Percentiles rank a stretch among this genome's conserved stretches.
phyloP scores from a whole-genome alignment of 2,329 filamentous ascomycete genomes.

The Ilyonectria destructans region DNA sequence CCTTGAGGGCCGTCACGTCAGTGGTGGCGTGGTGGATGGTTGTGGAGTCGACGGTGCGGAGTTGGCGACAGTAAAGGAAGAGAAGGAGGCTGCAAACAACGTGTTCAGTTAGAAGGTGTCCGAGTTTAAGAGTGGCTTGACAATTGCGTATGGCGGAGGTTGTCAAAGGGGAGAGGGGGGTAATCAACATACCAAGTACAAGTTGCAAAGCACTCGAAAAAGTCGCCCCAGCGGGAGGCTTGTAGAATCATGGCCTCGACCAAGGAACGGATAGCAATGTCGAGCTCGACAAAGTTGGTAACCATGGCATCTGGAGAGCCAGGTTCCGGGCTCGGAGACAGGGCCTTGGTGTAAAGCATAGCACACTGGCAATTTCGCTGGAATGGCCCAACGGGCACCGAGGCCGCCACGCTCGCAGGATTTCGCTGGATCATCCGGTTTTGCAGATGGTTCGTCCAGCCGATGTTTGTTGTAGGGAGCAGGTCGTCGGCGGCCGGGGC shows the following conservation, averaged over 20 bases:
- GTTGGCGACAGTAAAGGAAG: conserved; percentile 54
- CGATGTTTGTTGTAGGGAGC: conserved; percentile 54
- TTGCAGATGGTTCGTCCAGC: conserved; percentile 50
- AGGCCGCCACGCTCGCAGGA: conserved; percentile 48
- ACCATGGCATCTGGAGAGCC: conserved; percentile 42
- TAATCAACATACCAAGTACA: conserved; percentile 52
- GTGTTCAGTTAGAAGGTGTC: not conserved
- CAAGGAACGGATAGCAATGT: conserved; percentile 51
- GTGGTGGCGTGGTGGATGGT: conserved; percentile 42
- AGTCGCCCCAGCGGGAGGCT: conserved; percentile 54
- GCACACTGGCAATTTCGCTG: conserved; percentile 56
- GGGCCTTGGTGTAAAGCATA: conserved; percentile 54
- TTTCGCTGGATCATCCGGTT: conserved; percentile 47
- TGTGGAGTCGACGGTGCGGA: conserved; percentile 47
- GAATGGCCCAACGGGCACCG: conserved; percentile 54
- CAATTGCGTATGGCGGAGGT: not conserved
- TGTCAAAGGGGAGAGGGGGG: conserved; percentile 9
- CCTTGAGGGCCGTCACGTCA: conserved; percentile 53
- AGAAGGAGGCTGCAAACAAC: conserved; percentile 50
- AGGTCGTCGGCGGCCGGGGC: conserved; percentile 56
- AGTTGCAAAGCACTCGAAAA: conserved; percentile 55
- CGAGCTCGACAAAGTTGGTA: conserved; percentile 52
- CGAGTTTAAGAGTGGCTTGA: not conserved
- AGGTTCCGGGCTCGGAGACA: conserved; percentile 42
- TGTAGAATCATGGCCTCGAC: conserved; percentile 56